Conservation (phyloP, 345 rosid species). For the Pugionium cornutum region DNA sequence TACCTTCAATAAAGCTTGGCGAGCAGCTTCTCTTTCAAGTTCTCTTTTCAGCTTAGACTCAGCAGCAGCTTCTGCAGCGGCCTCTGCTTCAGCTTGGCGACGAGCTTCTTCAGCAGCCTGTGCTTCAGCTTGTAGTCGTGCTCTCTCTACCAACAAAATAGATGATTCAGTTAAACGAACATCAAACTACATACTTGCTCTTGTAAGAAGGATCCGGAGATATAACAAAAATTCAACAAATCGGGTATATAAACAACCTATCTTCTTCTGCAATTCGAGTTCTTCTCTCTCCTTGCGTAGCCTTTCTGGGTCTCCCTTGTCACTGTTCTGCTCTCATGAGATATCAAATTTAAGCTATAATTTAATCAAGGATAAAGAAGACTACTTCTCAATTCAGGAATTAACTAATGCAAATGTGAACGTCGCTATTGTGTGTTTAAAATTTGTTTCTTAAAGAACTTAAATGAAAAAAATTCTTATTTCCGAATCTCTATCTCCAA, state of each 20-base stretch:
- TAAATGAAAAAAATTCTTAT: not conserved
- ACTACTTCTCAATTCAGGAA: conserved; percentile 3
- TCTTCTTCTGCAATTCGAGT: conserved; percentile 70
- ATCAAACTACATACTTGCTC: not conserved
- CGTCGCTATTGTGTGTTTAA: not conserved
- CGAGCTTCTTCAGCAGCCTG: conserved; percentile 89
- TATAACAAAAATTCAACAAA: not conserved
- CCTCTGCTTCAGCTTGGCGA: conserved; percentile 85
- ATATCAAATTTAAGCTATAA: conserved; percentile 20
- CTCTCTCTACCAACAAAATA: conserved; percentile 57
- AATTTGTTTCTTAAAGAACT: not conserved
- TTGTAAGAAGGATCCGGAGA: not conserved
- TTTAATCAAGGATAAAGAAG: conserved; percentile 20
- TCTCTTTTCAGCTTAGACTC: conserved; percentile 85
- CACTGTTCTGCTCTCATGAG: conserved; percentile 54
- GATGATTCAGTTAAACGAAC: conserved; percentile 1
- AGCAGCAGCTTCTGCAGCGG: conserved; percentile 84
- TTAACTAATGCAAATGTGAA: conserved; percentile 5
- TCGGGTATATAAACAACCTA: conserved; percentile 50
- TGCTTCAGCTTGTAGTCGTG: conserved; percentile 91
- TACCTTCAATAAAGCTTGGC: conserved; percentile 85
- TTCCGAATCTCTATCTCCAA: not conserved
- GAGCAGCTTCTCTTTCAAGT: conserved; percentile 90
- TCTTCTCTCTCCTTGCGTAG: conserved; percentile 80
- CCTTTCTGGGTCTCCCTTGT: conserved; percentile 75